Base-by-base conservation (phyloP, 2,329 filamentous ascomycete genomes). In the Colletotrichum sp. region DNA sequence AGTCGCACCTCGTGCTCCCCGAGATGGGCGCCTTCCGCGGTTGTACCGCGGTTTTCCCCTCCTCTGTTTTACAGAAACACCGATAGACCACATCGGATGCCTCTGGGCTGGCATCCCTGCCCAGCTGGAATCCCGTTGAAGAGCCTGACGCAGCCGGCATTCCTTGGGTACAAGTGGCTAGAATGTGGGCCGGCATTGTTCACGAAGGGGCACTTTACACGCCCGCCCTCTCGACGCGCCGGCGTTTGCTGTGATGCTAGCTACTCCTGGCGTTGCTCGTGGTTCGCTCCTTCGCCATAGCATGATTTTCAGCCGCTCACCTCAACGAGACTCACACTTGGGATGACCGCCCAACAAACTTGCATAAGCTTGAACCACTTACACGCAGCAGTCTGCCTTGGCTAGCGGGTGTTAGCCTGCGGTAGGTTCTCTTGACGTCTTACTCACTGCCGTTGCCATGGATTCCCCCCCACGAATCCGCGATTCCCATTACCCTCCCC, bases 221-320 rank as follows among this genome's bases (percentile, higher is more conserved):
- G 64, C 49, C 71, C 70, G 64, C 49, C 71, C 24, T 59, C 44
- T 65, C 59, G 13, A 69, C 59, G 59, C 65, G 64, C 65, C 59
- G 49, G 39, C 70, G 65, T 59, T 62, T 73, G 44, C 30, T 74
- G 32, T 28, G 26, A 59, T 63, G 64, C 64, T 28, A 63, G 49
- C 10, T n/a, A 39, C 24, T 34, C 28, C 32, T 65, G 57, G 36
- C 32, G 32, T 32, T 59, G 36, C 18, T 55, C 24, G 24, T 62
- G 67, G 24, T 69, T 44, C 34, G 65, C 44, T 69, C 39, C 30
- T 69, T 59, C 13, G 30, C 36, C 5, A 72, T 72, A 57, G 64
- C 74, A 74, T 76, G 70, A 74, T 66, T 66, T 32, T 74, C 70
- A 74, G 70, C 70, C 70, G 74, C 74, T 74, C 65, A 39, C 64